Percentiles rank a stretch among this genome's conserved stretches.
Evolutionary conservation across 139 green algal genomes (phyloP).

Genomic region (Asterochloris sp.): DNA sequence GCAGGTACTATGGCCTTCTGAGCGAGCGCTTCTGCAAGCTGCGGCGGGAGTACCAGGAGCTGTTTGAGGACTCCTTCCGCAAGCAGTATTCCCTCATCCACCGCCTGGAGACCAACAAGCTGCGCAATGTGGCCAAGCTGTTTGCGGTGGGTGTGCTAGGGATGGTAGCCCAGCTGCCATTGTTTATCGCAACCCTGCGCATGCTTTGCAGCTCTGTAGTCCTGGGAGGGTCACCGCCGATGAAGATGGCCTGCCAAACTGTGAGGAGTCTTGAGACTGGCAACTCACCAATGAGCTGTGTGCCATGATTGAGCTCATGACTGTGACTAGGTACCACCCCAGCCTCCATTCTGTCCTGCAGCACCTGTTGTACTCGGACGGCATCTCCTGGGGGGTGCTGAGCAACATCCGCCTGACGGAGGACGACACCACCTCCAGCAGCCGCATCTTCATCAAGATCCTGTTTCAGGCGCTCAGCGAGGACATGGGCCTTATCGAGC

Average conservation of each 20-base stretch:
- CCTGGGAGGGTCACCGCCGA: too few relatives aligned
- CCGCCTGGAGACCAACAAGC: slow-evolving; percentile 99
- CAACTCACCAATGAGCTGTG: neutral
- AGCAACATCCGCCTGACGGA: slow-evolving; percentile 88
- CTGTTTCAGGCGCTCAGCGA: slow-evolving; percentile 96
- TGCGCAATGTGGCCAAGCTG: slow-evolving; percentile 96
- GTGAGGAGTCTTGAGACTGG: slow-evolving; percentile 4
- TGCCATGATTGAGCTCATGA: too few relatives aligned
- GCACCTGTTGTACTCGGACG: slow-evolving; percentile 87
- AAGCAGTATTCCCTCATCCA: slow-evolving; percentile 96
- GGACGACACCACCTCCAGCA: slow-evolving; percentile 95
- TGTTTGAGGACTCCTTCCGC: slow-evolving; percentile 88
- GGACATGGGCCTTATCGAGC: slow-evolving; percentile 80
- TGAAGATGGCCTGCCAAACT: neutral
- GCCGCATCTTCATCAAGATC: slow-evolving; percentile 99
- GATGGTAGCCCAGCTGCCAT: too few relatives aligned
- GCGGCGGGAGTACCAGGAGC: slow-evolving; percentile 66
- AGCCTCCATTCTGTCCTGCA: neutral
- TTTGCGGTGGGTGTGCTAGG: slow-evolving; percentile 55
- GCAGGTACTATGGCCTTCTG: slow-evolving; percentile 93
- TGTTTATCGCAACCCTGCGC: too few relatives aligned
- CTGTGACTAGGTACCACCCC: too few relatives aligned
- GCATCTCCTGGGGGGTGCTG: slow-evolving; percentile 87
- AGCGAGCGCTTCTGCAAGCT: slow-evolving; percentile 90
- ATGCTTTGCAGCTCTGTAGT: too few relatives aligned